Conservation (phyloP, 495 filamentous ascomycete species). For the Beverwykella pulmonaria region DNA sequence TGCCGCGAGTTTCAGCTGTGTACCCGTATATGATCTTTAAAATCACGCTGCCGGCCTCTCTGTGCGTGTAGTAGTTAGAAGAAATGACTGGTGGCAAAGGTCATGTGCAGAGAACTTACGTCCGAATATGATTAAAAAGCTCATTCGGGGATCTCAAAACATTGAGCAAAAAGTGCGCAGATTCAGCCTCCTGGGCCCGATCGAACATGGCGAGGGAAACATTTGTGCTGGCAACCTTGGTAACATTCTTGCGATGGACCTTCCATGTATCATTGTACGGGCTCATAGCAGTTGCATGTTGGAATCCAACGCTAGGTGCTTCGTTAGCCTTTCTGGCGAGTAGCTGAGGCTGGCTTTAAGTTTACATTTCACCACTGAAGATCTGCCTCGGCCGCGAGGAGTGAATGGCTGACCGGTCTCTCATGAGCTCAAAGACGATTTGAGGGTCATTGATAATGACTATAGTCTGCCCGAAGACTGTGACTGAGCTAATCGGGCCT, state of each 20-base stretch:
- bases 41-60: conserved; percentile 50
- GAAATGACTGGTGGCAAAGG: too few relatives aligned
- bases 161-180: conserved; percentile 23
- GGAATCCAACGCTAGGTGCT: conserved; percentile 18
- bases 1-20: conserved; percentile 46
- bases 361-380: conserved; percentile 8
- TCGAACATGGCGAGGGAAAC: neutral
- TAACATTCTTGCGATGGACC: conserved; percentile 19
- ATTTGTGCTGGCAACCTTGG: conserved; percentile 10
- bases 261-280: conserved; percentile 10
- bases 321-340: neutral
- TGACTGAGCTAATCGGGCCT: conserved; percentile 58
- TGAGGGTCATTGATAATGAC: conserved; percentile 54
- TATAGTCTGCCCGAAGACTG: conserved; percentile 52
- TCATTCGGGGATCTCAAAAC: neutral
- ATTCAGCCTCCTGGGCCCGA: conserved; percentile 21
- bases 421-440: conserved; percentile 51
- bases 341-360: neutral
- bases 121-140: conserved; percentile 21
- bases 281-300: conserved; percentile 9
- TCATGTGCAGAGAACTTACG: too few relatives aligned
- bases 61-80: too few relatives aligned
- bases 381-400: conserved; percentile 31
- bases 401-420: conserved; percentile 51
- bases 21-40: conserved; percentile 57